Conservation (phyloP, 2,329 filamentous ascomycete genomes). For the Calonectria pseudoturangicola region DNA sequence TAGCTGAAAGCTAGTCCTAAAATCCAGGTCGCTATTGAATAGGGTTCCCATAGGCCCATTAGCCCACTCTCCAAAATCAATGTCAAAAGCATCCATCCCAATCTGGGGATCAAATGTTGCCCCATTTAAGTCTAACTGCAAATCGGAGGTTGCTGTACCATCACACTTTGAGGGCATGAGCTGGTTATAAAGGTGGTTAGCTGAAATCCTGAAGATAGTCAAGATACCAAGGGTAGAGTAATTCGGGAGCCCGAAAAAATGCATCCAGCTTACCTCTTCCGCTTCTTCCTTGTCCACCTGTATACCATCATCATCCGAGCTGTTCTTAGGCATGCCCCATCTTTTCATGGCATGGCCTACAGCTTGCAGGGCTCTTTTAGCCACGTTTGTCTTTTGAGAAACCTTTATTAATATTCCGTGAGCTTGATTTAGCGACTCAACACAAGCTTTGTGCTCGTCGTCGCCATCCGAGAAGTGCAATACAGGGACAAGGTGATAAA, state of each 20-base stretch:
- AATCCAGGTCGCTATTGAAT: not conserved
- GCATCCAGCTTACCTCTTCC: too few species aligned
- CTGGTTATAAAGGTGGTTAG: not conserved
- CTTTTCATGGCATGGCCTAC: not conserved
- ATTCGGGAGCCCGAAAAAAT: too few species aligned
- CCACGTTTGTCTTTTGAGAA: not conserved
- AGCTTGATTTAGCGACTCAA: not conserved
- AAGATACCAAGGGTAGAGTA: not conserved
- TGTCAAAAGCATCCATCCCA: not conserved
- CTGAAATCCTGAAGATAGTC: not conserved
- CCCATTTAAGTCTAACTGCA: too few species aligned
- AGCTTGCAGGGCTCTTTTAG: not conserved
- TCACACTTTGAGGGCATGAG: too few species aligned
- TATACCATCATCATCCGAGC: not conserved
- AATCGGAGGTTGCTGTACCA: too few species aligned
- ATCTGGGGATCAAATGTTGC: not conserved
- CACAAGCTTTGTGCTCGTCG: not conserved
- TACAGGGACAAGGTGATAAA: not conserved
- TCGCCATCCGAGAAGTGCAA: not conserved
- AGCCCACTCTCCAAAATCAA: not conserved
- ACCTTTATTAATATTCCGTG: not conserved
- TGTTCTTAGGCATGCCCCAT: not conserved
- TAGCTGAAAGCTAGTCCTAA: not conserved
- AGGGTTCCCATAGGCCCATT: not conserved
- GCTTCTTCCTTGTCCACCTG: not conserved